phyloP scores from a whole-genome alignment of 2,329 filamentous ascomycete species.

The Scedosporium apiospermum region DNA sequence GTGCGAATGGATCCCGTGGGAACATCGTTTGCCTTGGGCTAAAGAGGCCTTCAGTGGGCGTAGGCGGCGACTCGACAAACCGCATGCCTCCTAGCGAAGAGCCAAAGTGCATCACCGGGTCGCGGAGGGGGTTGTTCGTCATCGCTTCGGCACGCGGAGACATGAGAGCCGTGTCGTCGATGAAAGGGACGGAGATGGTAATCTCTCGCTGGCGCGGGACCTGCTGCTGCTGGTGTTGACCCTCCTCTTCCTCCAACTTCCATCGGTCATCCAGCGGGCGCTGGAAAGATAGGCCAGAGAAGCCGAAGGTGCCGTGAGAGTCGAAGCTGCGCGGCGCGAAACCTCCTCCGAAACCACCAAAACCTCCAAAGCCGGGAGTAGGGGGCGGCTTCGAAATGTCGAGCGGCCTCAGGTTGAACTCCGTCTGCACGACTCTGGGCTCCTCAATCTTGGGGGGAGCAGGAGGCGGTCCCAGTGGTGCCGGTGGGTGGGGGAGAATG shows the following conservation, averaged over 20 bases:
- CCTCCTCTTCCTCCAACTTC: too few relatives aligned
- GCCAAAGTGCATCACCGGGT: conserved; percentile 12
- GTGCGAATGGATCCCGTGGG: conserved; percentile 41
- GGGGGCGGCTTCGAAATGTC: conserved; percentile 7
- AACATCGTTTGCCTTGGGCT: conserved; percentile 44
- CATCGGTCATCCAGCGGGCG: not conserved
- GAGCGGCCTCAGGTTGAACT: not conserved
- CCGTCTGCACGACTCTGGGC: not conserved
- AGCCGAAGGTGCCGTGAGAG: conserved; percentile 1
- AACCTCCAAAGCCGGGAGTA: not conserved
- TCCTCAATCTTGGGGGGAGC: not conserved
- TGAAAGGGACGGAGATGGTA: conserved; percentile 13
- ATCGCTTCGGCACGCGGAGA: conserved; percentile 66
- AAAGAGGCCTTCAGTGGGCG: conserved; percentile 42
- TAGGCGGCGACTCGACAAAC: conserved; percentile 42
- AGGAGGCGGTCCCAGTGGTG: not conserved
- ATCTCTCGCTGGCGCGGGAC: conserved; percentile 4
- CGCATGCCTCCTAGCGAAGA: conserved; percentile 37
- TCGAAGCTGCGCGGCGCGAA: conserved; percentile 6
- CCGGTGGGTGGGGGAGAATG: not conserved
- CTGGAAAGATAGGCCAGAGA: not conserved
- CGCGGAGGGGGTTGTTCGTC: conserved; percentile 57
- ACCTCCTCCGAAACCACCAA: not conserved
- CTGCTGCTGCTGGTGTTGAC: not conserved
- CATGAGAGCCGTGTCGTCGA: conserved; percentile 49